Evolutionary conservation across 2,329 filamentous ascomycete species (phyloP), one percentile per base, ranked within the genome.

Genomic region (Beauveria medogensis): DNA sequence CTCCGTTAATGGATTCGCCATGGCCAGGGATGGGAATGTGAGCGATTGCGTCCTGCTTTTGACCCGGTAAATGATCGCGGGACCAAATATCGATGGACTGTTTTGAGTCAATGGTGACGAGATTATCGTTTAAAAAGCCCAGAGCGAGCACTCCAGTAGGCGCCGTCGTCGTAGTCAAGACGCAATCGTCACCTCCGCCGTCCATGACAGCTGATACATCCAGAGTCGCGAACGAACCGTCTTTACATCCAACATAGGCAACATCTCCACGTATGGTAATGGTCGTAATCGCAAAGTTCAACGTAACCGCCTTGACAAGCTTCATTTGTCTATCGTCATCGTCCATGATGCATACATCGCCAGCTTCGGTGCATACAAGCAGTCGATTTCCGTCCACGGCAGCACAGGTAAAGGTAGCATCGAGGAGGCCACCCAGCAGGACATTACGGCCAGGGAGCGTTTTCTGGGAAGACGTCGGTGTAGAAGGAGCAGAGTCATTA

Each of bases 331-430:
- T 87, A 56, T 83, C 85, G 37, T 82, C 83, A 65, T 96, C 90
- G 64, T 97, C 89, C 37, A 97, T 78, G 34, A 96, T 78, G 72
- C 93, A 97, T n/a, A 99, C 79, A 69, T 95, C 89, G 30, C 94
- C 94, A 62, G 85, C 84, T 69, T 97, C 92, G 3, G 93, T 90
- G 74, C 91, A 94, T 47, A 97, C 79, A 46, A 97, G 82, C 20
- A 92, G 88, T 67, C 87, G 89, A 47, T 82, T 82, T 41, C 90
- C 84, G 43, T 89, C 87, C 40, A 96, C 82, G 18, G 86, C 83
- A 5, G 91, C 86, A 64, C 89, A 91, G 20, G 87, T 91, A 69
- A 99, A 97, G 0, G 87, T 93, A 8, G 86, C 86, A 63, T 97
- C 93, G 5, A 92, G 82, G 63, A 99, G 77, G 14, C 85, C 80